phyloP scores from a whole-genome alignment of 192 early-diverging fungal genomes.

The Oehlia diaphana region DNA sequence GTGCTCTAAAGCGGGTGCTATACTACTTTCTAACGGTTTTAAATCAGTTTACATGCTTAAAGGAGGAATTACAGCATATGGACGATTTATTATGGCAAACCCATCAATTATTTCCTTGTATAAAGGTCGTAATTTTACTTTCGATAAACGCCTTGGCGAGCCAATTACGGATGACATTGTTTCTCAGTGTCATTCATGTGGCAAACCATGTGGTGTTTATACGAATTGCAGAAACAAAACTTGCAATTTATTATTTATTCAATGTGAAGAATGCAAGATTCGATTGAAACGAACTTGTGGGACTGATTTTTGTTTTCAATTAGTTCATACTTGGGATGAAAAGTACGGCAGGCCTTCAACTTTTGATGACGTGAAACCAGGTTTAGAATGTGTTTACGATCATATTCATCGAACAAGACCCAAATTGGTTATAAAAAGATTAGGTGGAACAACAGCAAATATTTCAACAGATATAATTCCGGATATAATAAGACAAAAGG shows the following conservation, averaged over 20 bases:
- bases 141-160: constrained; percentile 77
- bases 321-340: constrained; percentile 38
- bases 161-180: constrained; percentile 65
- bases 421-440: constrained; percentile 20
- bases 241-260: constrained; percentile 74
- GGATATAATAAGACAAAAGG: background rate
- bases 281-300: constrained; percentile 54
- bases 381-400: constrained; percentile 17
- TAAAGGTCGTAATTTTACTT: constrained; percentile 79
- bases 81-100: constrained; percentile 51
- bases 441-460: constrained; percentile 2
- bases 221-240: constrained; percentile 72
- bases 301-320: constrained; percentile 45
- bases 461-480: background rate
- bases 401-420: constrained; percentile 23
- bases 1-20: constrained; percentile 77
- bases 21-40: constrained; percentile 64
- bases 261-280: constrained; percentile 57
- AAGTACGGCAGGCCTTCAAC: constrained; percentile 27
- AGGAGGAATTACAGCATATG: constrained; percentile 79
- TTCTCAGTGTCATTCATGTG: constrained; percentile 70
- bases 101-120: constrained; percentile 56
- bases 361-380: constrained; percentile 28
- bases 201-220: constrained; percentile 58
- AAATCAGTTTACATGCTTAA: constrained; percentile 66